Percentiles rank a stretch among this genome's conserved stretches.
These are phyloP conservation scores for Beta vulgaris DNA, from an alignment of 148 eudicot species.

Conservation along the genomic window DNA sequence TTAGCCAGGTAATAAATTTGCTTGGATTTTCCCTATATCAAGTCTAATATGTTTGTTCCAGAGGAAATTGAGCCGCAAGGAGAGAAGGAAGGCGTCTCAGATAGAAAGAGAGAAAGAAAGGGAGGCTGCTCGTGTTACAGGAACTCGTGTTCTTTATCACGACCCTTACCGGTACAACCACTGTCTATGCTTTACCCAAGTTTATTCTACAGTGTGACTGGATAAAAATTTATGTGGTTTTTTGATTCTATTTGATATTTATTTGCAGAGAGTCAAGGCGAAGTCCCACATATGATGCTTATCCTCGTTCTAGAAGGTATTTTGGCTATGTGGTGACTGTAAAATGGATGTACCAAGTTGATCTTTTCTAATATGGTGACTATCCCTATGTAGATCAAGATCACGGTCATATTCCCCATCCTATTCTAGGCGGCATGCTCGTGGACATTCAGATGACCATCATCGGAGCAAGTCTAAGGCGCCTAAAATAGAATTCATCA, in stretches of 20 bases:
- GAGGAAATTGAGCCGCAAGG: conserved; percentile 94
- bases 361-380: background rate
- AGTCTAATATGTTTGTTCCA: conserved; percentile 27
- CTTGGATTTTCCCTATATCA: conserved; percentile 2
- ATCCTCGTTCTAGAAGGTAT: conserved; percentile 83
- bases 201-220: background rate
- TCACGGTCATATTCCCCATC: conserved; percentile 82
- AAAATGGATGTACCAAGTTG: background rate
- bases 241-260: conserved; percentile 10
- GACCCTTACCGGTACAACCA: conserved; percentile 74
- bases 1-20: background rate
- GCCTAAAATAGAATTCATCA: conserved; percentile 89
- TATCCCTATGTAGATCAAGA: conserved; percentile 50
- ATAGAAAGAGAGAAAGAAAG: conserved; percentile 86
- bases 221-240: background rate
- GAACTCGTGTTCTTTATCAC: conserved; percentile 50
- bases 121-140: conserved; percentile 62
- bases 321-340: background rate
- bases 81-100: conserved; percentile 92
- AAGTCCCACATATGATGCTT: conserved; percentile 96
- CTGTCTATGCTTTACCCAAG: background rate
- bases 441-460: conserved; percentile 64
- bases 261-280: conserved; percentile 79
- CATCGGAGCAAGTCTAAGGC: conserved; percentile 79
- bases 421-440: conserved; percentile 71